phyloP scores from a whole-genome alignment of 371 early-diverging fungal species.

The Batrachochytrium dendrobatidis region DNA sequence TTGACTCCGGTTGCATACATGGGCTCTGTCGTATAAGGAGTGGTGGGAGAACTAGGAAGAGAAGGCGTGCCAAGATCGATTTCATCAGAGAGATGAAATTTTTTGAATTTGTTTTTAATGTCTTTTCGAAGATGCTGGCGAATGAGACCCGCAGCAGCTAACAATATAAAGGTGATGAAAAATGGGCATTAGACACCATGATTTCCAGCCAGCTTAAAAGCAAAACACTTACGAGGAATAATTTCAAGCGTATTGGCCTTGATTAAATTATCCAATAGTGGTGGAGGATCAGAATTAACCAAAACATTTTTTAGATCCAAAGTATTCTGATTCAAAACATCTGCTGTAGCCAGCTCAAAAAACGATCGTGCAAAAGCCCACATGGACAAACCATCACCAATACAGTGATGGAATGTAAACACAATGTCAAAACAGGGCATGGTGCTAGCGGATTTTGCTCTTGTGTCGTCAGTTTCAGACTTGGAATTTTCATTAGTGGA shows the following conservation, averaged over 20 bases:
- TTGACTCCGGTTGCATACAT: too few species aligned
- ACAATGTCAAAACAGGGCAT: conserved; percentile 28
- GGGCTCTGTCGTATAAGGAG: too few species aligned
- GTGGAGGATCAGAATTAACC: conserved; percentile 24
- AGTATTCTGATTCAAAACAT: conserved; percentile 16
- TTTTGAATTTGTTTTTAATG: conserved; percentile 3
- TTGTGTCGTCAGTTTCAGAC: neutral
- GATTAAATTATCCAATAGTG: conserved; percentile 33
- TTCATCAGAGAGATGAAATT: neutral
- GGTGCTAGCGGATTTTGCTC: neutral
- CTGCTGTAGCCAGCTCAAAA: conserved; percentile 14
- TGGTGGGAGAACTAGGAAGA: too few species aligned
- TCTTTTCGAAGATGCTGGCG: conserved; percentile 4
- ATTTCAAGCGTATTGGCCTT: conserved; percentile 27
- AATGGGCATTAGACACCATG: too few species aligned
- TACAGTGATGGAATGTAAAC: conserved; percentile 40
- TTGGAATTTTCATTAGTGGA: neutral
- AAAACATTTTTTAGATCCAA: conserved; percentile 19
- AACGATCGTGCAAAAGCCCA: conserved; percentile 29
- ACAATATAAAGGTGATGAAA: neutral
- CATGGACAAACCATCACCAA: conserved; percentile 40
- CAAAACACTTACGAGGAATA: conserved; percentile 21
- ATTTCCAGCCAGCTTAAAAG: too few species aligned
- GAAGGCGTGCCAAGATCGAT: too few species aligned
- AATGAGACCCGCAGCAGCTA: neutral